Conservation (phyloP, 768 basidiomycete genomes). For the Agaricus blazei region DNA sequence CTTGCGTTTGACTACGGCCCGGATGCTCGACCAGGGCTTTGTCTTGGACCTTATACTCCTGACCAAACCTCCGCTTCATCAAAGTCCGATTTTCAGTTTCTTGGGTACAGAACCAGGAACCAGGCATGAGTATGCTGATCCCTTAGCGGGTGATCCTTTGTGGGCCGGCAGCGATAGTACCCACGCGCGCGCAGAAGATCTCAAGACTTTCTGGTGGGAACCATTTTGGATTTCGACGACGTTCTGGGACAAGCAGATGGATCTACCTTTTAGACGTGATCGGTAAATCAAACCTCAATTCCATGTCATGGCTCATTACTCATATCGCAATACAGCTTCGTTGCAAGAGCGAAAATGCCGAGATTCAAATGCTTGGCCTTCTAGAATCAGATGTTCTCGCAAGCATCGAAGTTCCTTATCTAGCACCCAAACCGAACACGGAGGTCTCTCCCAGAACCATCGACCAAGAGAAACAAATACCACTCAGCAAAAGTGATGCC, state of each 20-base stretch:
- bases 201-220: constrained; percentile 81
- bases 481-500: constrained; percentile 50
- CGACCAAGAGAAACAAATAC: constrained; percentile 26
- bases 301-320: not conserved
- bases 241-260: constrained; percentile 87
- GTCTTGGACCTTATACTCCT: constrained; percentile 84
- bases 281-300: constrained; percentile 37
- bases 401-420: constrained; percentile 81
- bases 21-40: constrained; percentile 92
- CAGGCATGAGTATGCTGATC: constrained; percentile 51
- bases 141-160: constrained; percentile 62
- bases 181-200: constrained; percentile 27
- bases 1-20: constrained; percentile 85
- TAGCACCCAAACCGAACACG: constrained; percentile 41
- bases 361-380: constrained; percentile 91
- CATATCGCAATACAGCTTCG: constrained; percentile 51
- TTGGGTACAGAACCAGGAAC: constrained; percentile 55
- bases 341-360: constrained; percentile 94
- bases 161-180: constrained; percentile 66
- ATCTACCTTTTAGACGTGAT: constrained; percentile 75
- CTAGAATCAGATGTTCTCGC: constrained; percentile 89
- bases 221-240: constrained; percentile 81
- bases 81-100: constrained; percentile 92
- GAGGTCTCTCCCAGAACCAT: constrained; percentile 12
- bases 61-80: constrained; percentile 88